phyloP scores from a whole-genome alignment of 345 rosid species.

The Balakata baccata region DNA sequence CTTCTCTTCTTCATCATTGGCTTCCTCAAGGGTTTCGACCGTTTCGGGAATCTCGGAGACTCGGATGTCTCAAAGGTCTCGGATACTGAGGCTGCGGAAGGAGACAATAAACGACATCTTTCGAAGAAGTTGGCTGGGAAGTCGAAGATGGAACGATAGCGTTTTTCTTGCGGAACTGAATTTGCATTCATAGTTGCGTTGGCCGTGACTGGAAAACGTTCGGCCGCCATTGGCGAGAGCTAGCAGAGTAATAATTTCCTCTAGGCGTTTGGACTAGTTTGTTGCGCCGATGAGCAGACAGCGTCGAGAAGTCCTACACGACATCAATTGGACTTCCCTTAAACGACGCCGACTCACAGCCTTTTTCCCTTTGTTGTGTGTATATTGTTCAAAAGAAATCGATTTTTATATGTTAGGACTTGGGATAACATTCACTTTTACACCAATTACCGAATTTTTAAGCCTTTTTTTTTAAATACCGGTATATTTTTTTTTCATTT shows the following conservation, averaged over 20 bases:
- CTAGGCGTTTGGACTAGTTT: neutral
- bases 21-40: slow-evolving; percentile 26
- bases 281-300: neutral
- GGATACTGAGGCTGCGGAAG: slow-evolving; percentile 35
- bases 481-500: too few species aligned
- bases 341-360: neutral
- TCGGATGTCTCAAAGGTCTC: slow-evolving; percentile 24
- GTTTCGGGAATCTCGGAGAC: slow-evolving; percentile 21
- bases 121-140: slow-evolving; percentile 54
- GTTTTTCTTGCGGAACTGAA: slow-evolving; percentile 28
- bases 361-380: neutral
- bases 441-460: too few species aligned
- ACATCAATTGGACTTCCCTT: neutral
- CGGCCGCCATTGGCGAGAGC: neutral
- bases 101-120: slow-evolving; percentile 50
- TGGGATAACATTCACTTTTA: too few species aligned
- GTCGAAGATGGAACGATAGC: slow-evolving; percentile 63
- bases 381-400: too few species aligned
- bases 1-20: slow-evolving; percentile 33
- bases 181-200: neutral
- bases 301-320: neutral
- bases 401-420: too few species aligned
- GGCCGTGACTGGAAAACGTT: neutral
- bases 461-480: too few species aligned
- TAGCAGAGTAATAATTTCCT: neutral